Base-by-base conservation (phyloP, 306 rosid genomes). In the Trifolium fragiferum region DNA sequence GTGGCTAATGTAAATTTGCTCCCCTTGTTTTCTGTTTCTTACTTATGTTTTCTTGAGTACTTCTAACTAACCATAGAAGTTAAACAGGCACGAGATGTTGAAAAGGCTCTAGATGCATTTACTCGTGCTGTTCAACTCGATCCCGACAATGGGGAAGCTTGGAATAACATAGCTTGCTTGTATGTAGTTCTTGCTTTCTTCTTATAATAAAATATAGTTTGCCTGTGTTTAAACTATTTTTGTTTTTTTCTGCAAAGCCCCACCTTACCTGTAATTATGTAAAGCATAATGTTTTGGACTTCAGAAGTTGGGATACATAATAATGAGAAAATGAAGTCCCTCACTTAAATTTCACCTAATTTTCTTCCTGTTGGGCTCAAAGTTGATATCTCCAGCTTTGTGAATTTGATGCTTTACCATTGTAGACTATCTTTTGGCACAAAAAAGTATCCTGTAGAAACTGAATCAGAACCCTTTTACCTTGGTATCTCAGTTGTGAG, bases 101-200 rank as follows among this genome's bases (percentile, higher is more conserved):
- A 90, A 33, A 94, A 91, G 86, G 98, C 98, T 72, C 73, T 94
- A 75, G 98, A 94, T 90, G 96, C 88, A 4, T 94, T 94, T 86
- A 91, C 97, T 54, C 96, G 95, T 30, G 90, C 98, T 37, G 95
- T 94, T 86, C 97, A 94, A 81, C 98, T 94, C 70, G 95, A 91
- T 82, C 98, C 98, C 53, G 97, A 91, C 40, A 94, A 94, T 40
- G 98, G 98, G 84, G 98, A 94, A 89, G 97, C 98, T 68, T 94
- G 98, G 98, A 94, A 94, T 83, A 94, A 94, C 77, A 87, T 94
- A 73, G 98, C 98, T 87, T 91, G 98, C 81, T 81, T 94, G 98
- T 94, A 88, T 76, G 97, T 40, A 66, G 46, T 76, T 75, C 66
- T 67, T 63, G 9, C 78, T 75, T 75, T 60, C 50, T 23, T 80